phyloP scores from a whole-genome alignment of 2,329 filamentous ascomycete species.

The Pochonia chlamydosporia region DNA sequence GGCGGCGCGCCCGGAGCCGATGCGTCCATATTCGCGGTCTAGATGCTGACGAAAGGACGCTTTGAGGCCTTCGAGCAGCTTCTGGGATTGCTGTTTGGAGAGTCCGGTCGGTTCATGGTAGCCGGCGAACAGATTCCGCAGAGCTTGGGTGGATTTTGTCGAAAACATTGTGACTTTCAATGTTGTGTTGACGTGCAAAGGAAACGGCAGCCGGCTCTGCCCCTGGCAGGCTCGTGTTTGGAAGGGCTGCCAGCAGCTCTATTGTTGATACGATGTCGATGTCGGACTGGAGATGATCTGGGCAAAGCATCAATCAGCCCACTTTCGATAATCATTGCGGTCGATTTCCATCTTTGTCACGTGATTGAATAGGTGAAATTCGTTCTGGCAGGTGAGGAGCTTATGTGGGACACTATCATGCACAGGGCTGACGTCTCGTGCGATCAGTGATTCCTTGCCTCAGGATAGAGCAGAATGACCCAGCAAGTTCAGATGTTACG shows the following conservation, averaged over 20 bases:
- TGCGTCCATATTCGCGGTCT: conserved; percentile 50
- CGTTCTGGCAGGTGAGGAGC: too few relatives aligned
- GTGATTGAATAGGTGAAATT: too few relatives aligned
- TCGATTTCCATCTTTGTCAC: too few relatives aligned
- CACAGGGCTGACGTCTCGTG: too few relatives aligned
- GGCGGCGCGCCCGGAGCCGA: conserved; percentile 19
- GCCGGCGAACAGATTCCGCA: conserved; percentile 33
- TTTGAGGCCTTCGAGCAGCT: conserved; percentile 51
- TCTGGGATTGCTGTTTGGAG: conserved; percentile 43
- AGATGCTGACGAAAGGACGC: conserved; percentile 52
- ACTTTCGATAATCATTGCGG: too few relatives aligned
- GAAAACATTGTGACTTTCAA: conserved; percentile 25
- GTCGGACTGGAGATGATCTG: background rate
- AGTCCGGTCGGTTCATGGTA: conserved; percentile 49
- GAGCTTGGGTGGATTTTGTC: conserved; percentile 30
- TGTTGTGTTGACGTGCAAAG: background rate
- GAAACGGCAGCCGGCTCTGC: conserved; percentile 4
- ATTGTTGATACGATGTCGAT: background rate
- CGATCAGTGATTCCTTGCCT: too few relatives aligned
- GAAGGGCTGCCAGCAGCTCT: conserved; percentile 4
- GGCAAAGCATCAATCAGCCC: background rate
- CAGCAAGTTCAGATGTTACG: too few relatives aligned
- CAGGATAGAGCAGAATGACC: too few relatives aligned
- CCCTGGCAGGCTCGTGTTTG: conserved; percentile 8
- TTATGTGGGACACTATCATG: too few relatives aligned